A percentile compares a stretch with the other conserved stretches of the same genome.
phyloP scores from a whole-genome alignment of 441 rosid genomes.

The Capsella rubella region DNA sequence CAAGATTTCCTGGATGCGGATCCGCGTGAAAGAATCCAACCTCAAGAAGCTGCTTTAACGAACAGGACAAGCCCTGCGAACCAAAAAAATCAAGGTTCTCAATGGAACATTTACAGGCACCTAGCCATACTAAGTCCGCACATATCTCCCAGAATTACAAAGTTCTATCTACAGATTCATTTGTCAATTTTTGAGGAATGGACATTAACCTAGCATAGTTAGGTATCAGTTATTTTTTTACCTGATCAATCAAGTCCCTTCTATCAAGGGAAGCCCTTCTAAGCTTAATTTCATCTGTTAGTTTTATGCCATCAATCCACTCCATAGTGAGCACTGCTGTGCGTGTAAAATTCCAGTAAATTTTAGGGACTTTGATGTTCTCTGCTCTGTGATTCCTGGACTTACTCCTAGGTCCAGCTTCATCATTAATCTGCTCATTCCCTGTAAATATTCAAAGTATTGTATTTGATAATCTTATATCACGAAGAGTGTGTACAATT shows the following conservation, averaged over 20 bases:
- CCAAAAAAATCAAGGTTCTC: slow-evolving; percentile 20
- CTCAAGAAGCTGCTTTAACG: slow-evolving; percentile 96
- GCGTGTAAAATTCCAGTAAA: slow-evolving; percentile 85
- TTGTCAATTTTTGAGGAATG: slow-evolving; percentile 6
- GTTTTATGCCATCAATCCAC: slow-evolving; percentile 98
- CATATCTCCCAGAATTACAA: slow-evolving; percentile 8
- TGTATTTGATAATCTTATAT: not conserved
- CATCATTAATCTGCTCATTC: slow-evolving; percentile 48
- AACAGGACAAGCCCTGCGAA: slow-evolving; percentile 89
- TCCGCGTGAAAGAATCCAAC: slow-evolving; percentile 99
- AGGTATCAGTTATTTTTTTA: slow-evolving; percentile 37
- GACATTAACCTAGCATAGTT: slow-evolving; percentile 7
- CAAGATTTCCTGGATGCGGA: slow-evolving; percentile 99
- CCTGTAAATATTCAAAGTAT: slow-evolving; percentile 47
- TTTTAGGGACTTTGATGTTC: slow-evolving; percentile 88
- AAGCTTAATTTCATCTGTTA: slow-evolving; percentile 77
- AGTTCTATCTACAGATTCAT: slow-evolving; percentile 10
- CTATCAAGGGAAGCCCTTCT: slow-evolving; percentile 70
- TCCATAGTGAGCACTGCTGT: slow-evolving; percentile 97
- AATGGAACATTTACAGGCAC: slow-evolving; percentile 26
- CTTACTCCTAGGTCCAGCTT: slow-evolving; percentile 45
- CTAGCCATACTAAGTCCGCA: slow-evolving; percentile 21
- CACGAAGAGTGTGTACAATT: slow-evolving; percentile 9
- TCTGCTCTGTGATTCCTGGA: slow-evolving; percentile 49
- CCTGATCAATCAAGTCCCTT: slow-evolving; percentile 90